Conservation (phyloP, 176 grass and related monocot genomes). For the Oryza brachyantha region DNA sequence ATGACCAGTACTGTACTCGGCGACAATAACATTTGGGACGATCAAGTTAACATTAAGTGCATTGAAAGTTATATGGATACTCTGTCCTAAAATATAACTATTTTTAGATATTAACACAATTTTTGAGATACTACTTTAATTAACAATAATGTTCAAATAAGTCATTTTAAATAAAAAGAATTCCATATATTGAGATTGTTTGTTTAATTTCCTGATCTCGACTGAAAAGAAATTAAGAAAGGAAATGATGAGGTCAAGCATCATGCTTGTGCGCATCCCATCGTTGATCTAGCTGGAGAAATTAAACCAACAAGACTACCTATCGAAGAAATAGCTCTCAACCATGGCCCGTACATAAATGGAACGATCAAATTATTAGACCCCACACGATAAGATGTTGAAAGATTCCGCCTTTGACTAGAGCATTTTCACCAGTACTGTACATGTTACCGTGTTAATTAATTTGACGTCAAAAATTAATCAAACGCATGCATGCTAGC, state of each 20-base stretch:
- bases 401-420: not conserved
- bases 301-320: not conserved
- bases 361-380: constrained; percentile 22
- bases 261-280: not conserved
- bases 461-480: constrained; percentile 6
- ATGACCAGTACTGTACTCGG: not conserved
- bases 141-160: too few relatives aligned
- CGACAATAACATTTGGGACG: not conserved
- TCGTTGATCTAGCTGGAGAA: constrained; percentile 1
- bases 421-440: not conserved
- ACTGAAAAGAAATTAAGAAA: not conserved
- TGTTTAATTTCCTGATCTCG: not conserved
- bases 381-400: not conserved
- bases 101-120: too few relatives aligned
- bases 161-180: too few relatives aligned
- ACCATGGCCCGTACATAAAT: not conserved
- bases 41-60: too few relatives aligned
- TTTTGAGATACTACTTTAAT: too few relatives aligned
- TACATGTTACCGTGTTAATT: not conserved
- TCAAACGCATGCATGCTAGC: not conserved
- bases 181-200: too few relatives aligned
- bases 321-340: not conserved
- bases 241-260: not conserved
- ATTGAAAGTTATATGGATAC: too few relatives aligned
- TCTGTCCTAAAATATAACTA: too few relatives aligned